phyloP scores from a whole-genome alignment of 164 flowering plant species.

The Pachysandra terminalis region DNA sequence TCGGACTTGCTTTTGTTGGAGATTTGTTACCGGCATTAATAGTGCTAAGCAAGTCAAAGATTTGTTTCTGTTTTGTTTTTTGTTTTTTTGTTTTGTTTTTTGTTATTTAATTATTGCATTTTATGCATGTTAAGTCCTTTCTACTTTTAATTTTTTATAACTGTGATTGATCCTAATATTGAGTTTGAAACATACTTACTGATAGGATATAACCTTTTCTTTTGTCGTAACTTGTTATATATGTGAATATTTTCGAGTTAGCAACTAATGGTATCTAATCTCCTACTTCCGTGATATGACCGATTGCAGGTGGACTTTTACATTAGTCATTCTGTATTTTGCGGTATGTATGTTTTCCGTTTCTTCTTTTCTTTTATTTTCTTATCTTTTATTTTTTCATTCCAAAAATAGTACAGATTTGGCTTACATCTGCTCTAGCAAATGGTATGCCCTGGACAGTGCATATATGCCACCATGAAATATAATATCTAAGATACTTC shows the following conservation, averaged over 20 bases:
- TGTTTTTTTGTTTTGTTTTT: too few relatives aligned
- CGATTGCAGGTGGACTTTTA: conserved; percentile 49
- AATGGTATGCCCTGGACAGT: not conserved
- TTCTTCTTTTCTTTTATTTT: not conserved
- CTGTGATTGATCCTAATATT: too few relatives aligned
- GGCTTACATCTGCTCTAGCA: too few relatives aligned
- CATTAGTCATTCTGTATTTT: conserved; percentile 37
- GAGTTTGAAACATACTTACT: too few relatives aligned
- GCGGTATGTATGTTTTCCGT: conserved; percentile 23
- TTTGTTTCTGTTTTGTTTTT: too few relatives aligned
- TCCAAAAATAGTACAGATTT: not conserved
- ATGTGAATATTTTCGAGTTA: not conserved
- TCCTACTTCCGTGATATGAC: not conserved
- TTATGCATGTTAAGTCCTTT: too few relatives aligned
- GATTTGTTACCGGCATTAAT: too few relatives aligned
- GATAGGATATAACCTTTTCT: not conserved
- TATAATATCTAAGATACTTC: not conserved
- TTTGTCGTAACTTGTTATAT: not conserved
- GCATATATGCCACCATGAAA: not conserved
- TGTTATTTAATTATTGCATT: too few relatives aligned
- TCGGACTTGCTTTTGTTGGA: too few relatives aligned
- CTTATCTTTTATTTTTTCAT: not conserved
- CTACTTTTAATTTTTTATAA: too few relatives aligned
- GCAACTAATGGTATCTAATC: conserved; percentile 2
- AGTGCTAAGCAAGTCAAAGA: too few relatives aligned